Percentiles rank a stretch among this genome's conserved stretches.
These are phyloP conservation scores for Sphagnum fallax DNA, from an alignment of 228 moss, liverwort and hornwort genomes.

Conservation along the genomic window DNA sequence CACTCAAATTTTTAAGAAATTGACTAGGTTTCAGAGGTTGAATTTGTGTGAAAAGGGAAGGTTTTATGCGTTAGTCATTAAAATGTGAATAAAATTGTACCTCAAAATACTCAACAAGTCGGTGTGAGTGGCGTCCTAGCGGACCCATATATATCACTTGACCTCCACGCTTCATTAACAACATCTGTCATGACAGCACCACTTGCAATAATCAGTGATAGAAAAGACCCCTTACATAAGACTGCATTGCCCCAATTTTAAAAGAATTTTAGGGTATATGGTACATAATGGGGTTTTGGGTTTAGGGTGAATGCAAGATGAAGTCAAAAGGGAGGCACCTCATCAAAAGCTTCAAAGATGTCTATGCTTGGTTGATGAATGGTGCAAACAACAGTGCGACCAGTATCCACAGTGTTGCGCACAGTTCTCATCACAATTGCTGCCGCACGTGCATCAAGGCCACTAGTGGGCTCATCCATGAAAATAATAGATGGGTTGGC, in stretches of 20 bases:
- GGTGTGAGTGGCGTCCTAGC: slow-evolving; percentile 35
- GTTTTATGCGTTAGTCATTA: no score
- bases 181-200: slow-evolving; percentile 19
- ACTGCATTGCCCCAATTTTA: not conserved
- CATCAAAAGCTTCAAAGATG: slow-evolving; percentile 60
- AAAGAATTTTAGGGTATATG: not conserved
- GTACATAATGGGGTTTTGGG: not conserved
- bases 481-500: slow-evolving; percentile 59
- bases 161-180: slow-evolving; percentile 62
- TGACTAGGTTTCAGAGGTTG: no score
- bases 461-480: slow-evolving; percentile 63
- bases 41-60: no score
- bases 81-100: not conserved
- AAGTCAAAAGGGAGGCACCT: slow-evolving; percentile 13
- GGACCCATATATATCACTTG: slow-evolving; percentile 65
- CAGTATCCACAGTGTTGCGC: slow-evolving; percentile 50
- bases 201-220: not conserved
- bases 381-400: slow-evolving; percentile 56
- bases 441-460: slow-evolving; percentile 51
- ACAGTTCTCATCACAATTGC: slow-evolving; percentile 58
- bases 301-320: not conserved
- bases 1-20: no score
- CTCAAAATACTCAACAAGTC: slow-evolving; percentile 47
- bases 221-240: no score
- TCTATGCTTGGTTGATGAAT: slow-evolving; percentile 65